Percentiles rank a stretch among this genome's conserved stretches.
These are phyloP conservation scores for Penicillium vulpinum DNA, from an alignment of 2,329 filamentous ascomycete species.

Conservation along the genomic window DNA sequence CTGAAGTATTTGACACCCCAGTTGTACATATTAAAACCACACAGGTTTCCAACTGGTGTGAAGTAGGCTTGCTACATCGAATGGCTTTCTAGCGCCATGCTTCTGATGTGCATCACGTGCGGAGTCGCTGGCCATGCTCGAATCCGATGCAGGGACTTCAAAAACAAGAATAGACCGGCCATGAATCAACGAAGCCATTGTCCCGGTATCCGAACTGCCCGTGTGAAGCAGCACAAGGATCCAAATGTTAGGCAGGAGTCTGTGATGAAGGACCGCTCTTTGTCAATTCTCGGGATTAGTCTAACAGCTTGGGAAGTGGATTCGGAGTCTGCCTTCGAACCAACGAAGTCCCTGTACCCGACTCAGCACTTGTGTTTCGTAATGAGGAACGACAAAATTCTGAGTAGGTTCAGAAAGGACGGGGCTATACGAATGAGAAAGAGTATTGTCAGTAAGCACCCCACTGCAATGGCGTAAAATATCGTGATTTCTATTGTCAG, in stretches of 20 bases:
- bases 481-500: too few relatives aligned
- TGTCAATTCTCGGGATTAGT: not conserved
- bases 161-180: not conserved
- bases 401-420: too few relatives aligned
- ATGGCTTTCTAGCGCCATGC: constrained; percentile 16
- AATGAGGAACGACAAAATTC: too few relatives aligned
- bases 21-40: too few relatives aligned
- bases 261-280: not conserved
- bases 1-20: too few relatives aligned
- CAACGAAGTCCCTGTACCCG: constrained; percentile 8
- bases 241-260: not conserved
- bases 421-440: too few relatives aligned
- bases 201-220: constrained; percentile 4
- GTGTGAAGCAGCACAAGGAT: constrained; percentile 1
- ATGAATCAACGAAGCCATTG: not conserved
- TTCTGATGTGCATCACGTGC: constrained; percentile 8
- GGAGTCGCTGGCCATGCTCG: constrained; percentile 11
- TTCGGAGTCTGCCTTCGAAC: not conserved
- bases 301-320: constrained; percentile 6
- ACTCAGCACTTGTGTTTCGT: too few relatives aligned
- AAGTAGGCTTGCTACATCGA: constrained; percentile 10
- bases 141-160: constrained; percentile 5
- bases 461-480: too few relatives aligned
- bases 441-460: too few relatives aligned
- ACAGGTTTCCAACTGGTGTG: constrained; percentile 12